These are phyloP conservation scores for Rhodomyrtus tomentosa DNA, from an alignment of 345 rosid species.

Conservation along the genomic window DNA sequence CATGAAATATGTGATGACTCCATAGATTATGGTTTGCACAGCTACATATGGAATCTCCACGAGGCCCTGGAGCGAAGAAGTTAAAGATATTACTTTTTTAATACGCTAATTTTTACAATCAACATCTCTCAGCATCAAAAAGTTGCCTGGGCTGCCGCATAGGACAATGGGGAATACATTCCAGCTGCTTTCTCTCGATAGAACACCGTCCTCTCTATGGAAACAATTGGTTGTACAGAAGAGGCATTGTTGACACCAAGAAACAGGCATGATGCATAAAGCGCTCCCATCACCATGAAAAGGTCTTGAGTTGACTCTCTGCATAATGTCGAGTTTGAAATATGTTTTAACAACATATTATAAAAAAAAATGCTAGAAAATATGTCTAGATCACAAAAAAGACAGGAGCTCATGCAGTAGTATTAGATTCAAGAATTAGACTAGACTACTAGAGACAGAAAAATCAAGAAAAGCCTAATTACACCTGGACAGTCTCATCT, in stretches of 20 bases:
- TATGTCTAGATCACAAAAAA: neutral
- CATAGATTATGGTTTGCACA: slow-evolving; percentile 58
- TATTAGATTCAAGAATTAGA: neutral
- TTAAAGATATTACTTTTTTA: neutral
- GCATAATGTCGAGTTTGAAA: neutral
- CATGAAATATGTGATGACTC: slow-evolving; percentile 78
- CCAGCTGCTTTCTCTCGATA: slow-evolving; percentile 92
- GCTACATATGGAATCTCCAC: slow-evolving; percentile 84
- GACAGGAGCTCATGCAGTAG: neutral
- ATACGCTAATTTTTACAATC: neutral
- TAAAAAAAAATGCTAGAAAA: neutral
- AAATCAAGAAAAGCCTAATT: neutral
- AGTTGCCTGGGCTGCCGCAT: slow-evolving; percentile 71
- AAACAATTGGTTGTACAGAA: slow-evolving; percentile 78
- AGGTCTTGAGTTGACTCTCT: slow-evolving; percentile 52
- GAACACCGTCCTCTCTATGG: slow-evolving; percentile 84
- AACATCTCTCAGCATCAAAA: neutral
- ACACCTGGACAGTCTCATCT: neutral
- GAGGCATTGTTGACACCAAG: slow-evolving; percentile 86
- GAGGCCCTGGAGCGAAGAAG: slow-evolving; percentile 32
- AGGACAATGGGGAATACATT: slow-evolving; percentile 65
- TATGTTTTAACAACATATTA: neutral
- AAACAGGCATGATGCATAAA: slow-evolving; percentile 67
- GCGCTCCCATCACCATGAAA: slow-evolving; percentile 71
- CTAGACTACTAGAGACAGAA: neutral